Conservation (phyloP, 768 basidiomycete species). For the Cystoderma amianthinum region DNA sequence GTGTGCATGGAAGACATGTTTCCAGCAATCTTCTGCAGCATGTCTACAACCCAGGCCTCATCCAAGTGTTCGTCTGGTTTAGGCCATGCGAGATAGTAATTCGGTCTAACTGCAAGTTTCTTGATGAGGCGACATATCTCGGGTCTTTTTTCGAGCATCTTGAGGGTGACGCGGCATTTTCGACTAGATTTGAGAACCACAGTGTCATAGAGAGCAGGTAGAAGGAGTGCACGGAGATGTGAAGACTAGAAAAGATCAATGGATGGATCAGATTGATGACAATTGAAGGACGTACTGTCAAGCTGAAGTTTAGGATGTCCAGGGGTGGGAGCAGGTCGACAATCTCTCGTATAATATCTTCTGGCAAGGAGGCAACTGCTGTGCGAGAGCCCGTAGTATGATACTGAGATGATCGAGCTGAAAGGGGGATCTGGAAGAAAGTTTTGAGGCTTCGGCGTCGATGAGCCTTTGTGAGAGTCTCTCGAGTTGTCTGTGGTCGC, state of each 20-base stretch:
- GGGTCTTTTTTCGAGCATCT: slow-evolving; percentile 24
- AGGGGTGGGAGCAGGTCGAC: slow-evolving; percentile 23
- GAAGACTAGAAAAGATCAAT: slow-evolving; percentile 17
- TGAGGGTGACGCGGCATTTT: slow-evolving; percentile 27
- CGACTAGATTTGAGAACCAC: slow-evolving; percentile 36
- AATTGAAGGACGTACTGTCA: slow-evolving; percentile 24
- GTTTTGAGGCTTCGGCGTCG: slow-evolving; percentile 25
- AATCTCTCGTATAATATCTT: slow-evolving; percentile 32
- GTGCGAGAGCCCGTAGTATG: slow-evolving; percentile 14
- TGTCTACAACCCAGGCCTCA: slow-evolving; percentile 32
- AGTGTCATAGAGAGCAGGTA: slow-evolving; percentile 36
- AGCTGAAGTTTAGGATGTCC: slow-evolving; percentile 34
- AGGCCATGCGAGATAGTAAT: slow-evolving; percentile 48
- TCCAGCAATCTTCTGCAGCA: slow-evolving; percentile 24
- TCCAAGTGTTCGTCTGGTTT: slow-evolving; percentile 29
- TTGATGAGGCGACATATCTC: slow-evolving; percentile 31
- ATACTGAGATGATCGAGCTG: slow-evolving; percentile 17
- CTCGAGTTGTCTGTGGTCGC: not conserved
- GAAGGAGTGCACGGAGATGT: slow-evolving; percentile 20
- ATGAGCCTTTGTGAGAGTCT: slow-evolving; percentile 7
- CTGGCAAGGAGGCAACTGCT: slow-evolving; percentile 23
- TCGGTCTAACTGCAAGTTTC: slow-evolving; percentile 39
- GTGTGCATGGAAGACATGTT: slow-evolving; percentile 27
- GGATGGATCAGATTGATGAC: slow-evolving; percentile 5
- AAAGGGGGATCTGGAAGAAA: slow-evolving; percentile 25